These are phyloP conservation scores for Hericium coralloides DNA, from an alignment of 768 basidiomycete genomes.

Conservation along the genomic window DNA sequence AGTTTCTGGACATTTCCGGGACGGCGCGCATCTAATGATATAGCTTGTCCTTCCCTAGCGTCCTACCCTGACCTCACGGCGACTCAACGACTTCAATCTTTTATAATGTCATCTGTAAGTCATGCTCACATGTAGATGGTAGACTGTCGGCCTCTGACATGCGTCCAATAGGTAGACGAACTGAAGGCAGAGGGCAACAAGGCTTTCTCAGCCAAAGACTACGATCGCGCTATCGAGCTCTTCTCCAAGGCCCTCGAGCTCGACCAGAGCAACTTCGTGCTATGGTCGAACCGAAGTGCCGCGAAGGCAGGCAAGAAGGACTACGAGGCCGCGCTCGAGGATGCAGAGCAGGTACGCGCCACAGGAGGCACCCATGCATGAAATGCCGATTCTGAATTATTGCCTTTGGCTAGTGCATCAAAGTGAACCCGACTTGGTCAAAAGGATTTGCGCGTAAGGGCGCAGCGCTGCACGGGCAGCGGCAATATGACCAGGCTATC, in stretches of 20 bases:
- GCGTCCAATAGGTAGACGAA: conserved; percentile 22
- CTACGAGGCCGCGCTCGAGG: conserved; percentile 67
- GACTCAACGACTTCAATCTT: background rate
- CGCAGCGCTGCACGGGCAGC: conserved; percentile 82
- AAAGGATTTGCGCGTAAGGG: conserved; percentile 92
- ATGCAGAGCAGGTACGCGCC: conserved; percentile 82
- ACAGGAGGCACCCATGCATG: background rate
- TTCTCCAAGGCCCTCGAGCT: conserved; percentile 78
- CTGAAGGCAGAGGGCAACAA: conserved; percentile 94
- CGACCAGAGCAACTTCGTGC: conserved; percentile 78
- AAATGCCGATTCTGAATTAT: background rate
- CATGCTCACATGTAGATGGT: background rate
- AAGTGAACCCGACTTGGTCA: conserved; percentile 71
- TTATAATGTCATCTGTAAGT: background rate
- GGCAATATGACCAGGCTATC: conserved; percentile 76
- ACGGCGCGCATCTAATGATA: too few relatives aligned
- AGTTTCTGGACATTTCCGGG: background rate
- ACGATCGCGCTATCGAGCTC: conserved; percentile 77
- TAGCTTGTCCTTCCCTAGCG: too few relatives aligned
- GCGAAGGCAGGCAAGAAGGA: conserved; percentile 81
- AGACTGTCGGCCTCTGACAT: background rate
- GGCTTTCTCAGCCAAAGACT: conserved; percentile 89
- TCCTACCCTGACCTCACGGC: too few relatives aligned
- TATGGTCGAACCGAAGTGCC: conserved; percentile 91
- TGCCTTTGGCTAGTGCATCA: conserved; percentile 52